A percentile compares a stretch with the other conserved stretches of the same genome.
Evolutionary conservation across 2,329 filamentous ascomycete genomes (phyloP).

Genomic region (Orbilia brochopaga): DNA sequence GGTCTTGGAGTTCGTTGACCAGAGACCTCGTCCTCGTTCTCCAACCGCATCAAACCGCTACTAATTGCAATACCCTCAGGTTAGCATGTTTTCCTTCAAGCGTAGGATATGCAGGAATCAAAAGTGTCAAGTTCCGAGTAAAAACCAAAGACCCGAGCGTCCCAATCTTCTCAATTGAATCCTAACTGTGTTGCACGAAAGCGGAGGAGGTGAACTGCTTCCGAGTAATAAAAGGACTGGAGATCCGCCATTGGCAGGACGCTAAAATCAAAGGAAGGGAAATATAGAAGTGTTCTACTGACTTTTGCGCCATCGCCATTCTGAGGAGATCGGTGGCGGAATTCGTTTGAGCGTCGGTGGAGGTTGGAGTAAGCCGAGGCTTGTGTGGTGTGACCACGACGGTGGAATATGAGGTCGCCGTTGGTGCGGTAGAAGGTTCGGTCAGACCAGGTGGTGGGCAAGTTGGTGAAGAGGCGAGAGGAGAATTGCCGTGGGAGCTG

Average conservation of each 20-base stretch:
- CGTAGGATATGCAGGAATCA: too few species aligned
- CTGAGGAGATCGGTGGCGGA: slow-evolving; percentile 54
- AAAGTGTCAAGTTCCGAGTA: too few species aligned
- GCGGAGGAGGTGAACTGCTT: too few species aligned
- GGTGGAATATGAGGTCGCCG: slow-evolving; percentile 52
- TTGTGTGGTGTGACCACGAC: slow-evolving; percentile 54
- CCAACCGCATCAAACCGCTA: slow-evolving; percentile 57
- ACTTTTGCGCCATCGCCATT: slow-evolving; percentile 55
- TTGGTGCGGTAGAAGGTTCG: slow-evolving; percentile 48
- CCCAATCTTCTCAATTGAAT: too few species aligned
- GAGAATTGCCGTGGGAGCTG: slow-evolving; percentile 28
- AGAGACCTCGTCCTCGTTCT: slow-evolving; percentile 70
- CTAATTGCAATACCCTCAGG: slow-evolving; percentile 2
- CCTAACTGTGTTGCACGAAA: too few species aligned
- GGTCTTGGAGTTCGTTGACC: slow-evolving; percentile 92
- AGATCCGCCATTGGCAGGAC: neutral
- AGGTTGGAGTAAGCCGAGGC: slow-evolving; percentile 52
- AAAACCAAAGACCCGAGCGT: too few species aligned
- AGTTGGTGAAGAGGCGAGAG: slow-evolving; percentile 42
- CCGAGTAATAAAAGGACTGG: neutral
- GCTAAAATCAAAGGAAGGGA: neutral
- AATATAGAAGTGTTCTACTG: slow-evolving; percentile 6
- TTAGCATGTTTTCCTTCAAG: slow-evolving; percentile 18
- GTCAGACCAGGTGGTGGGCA: slow-evolving; percentile 33
- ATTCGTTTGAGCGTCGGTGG: slow-evolving; percentile 51